A percentile compares a stretch with the other conserved stretches of the same genome.
These are phyloP conservation scores for Quercus phellos DNA, from an alignment of 331 rosid species.

Conservation along the genomic window DNA sequence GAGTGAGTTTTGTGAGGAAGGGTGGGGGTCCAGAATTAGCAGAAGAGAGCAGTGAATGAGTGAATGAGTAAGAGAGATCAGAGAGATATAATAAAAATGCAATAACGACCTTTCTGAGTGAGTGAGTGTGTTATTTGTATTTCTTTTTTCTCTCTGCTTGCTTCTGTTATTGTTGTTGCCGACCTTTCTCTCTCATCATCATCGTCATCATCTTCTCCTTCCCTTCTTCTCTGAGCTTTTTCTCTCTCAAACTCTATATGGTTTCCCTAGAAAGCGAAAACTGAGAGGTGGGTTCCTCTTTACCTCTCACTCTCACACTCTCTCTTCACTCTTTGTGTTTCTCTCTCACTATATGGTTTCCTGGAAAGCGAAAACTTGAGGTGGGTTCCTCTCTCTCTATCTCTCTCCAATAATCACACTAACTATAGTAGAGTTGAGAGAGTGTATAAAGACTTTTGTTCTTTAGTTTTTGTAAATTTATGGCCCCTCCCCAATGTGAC, in stretches of 20 bases:
- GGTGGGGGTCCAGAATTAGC: conserved; percentile 24
- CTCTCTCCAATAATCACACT: conserved; percentile 44
- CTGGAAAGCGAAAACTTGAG: conserved; percentile 31
- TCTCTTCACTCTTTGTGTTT: conserved; percentile 6
- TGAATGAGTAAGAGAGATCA: not conserved
- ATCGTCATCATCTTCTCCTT: conserved; percentile 1
- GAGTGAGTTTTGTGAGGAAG: not conserved
- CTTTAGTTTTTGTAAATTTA: conserved; percentile 49
- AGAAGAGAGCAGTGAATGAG: conserved; percentile 18
- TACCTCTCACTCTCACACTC: not conserved
- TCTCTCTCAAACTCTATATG: conserved; percentile 1
- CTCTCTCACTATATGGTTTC: conserved; percentile 16
- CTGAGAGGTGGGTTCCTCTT: conserved; percentile 36
- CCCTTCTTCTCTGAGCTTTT: conserved; percentile 6
- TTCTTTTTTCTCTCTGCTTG: not conserved
- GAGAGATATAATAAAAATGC: conserved; percentile 22
- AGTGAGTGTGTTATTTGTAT: too few relatives aligned
- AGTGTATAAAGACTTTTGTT: conserved; percentile 50
- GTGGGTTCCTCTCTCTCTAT: conserved; percentile 28
- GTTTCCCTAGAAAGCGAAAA: conserved; percentile 46
- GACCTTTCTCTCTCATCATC: conserved; percentile 32
- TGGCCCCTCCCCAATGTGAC: conserved; percentile 38
- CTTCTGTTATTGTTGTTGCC: conserved; percentile 1
- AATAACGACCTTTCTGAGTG: conserved; percentile 55
- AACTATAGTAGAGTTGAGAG: not conserved